Base-by-base conservation (phyloP, 2,329 filamentous ascomycete genomes). In the Beauveria varroae region DNA sequence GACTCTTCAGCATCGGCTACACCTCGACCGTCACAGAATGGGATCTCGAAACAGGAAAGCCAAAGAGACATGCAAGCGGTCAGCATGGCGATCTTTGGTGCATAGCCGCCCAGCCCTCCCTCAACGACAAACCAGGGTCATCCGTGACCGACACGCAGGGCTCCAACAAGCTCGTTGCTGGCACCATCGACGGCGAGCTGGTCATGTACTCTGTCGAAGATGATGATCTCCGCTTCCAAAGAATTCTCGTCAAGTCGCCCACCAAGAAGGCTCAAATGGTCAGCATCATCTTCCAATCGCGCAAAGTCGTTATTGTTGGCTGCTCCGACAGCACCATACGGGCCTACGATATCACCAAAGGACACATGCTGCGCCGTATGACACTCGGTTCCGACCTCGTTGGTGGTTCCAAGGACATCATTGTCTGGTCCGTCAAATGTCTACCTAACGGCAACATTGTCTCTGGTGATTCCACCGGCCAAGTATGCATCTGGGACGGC, bases 71-170 rank as follows among this genome's bases (percentile, higher is more conserved):
- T 73, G 91, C 91, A 20, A 92, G 90, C 68, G 95, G 93, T 51
- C 96, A 96, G 74, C 91, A 96, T 74, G 93, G 92, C 66, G 93
- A 97, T 70, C 93, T 98, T 64, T 99, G 95, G 95, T 98, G 93
- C 75, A 84, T 99, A 68, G 91, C 90, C 62, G 90, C 88, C 16
- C 93, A 97, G 75, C 95, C 93, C 3, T 78, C 80, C 65, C 75
- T 78, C 3, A 10, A 47, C 34, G 54, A 62, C 63, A 72, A 34
- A 70, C 70, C 28, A 68, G 71, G 53, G 14, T 12, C 64, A 3
- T 65, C 66, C 30, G 62, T 61, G 20, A 49, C 60, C n/a, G 69
- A 69, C 56, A 67, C 78, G 76, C 70, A 74, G 56, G 69, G 68
- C 60, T 73, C 75, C 43, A 76, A 74, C 73, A 88, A 90, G 70